Evolutionary conservation across 148 eudicot species (phyloP), one percentile per base, ranked within the genome.

Genomic region (Amaranthus cruentus): DNA sequence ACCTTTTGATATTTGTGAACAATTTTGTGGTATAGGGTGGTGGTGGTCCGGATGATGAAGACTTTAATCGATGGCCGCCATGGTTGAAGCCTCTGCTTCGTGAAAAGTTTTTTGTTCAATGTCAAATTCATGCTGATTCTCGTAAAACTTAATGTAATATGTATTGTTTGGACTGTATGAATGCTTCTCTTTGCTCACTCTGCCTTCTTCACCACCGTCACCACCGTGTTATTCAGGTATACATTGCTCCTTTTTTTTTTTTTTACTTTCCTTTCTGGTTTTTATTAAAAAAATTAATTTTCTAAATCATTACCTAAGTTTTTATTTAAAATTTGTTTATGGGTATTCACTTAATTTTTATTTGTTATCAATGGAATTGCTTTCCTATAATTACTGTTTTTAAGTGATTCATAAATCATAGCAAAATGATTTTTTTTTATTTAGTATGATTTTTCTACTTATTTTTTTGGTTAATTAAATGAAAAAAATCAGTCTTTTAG

Each of bases 91-190:
- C 91, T 59, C 58, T 93, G 55, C 49, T 93, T 44, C 73, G 76
- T 0, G 88, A 88, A 53, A 84, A 72, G 21, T 93, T 90, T 85
- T 93, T 93, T 59, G 89, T 79, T 73, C 94, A 86, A 65, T 91
- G 98, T 75, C 82, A 84, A 62, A 73, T 78, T 15, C 98, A 93
- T 18, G 87, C 95, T 2, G 89, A 88, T 78, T 88, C 94, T 4
- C 94, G 89, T 77, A 93, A 91, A 75, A 89, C 91, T 61, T 96
- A 93, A 79, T 93, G 98, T 66, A 93, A 93, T 76, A 89, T 93
- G 98, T 93, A 81, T 70, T 93, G 98, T 49, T 79, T 93, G 82
- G 95, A 91, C 73, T 93, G 98, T 79, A 82, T 91, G 81, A 71
- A 87, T 60, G 92, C 88, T 2, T 67, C 98, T 55, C 85, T 89